These are phyloP conservation scores for Calocybe gangraenosa DNA, from an alignment of 768 basidiomycete genomes.

Conservation along the genomic window DNA sequence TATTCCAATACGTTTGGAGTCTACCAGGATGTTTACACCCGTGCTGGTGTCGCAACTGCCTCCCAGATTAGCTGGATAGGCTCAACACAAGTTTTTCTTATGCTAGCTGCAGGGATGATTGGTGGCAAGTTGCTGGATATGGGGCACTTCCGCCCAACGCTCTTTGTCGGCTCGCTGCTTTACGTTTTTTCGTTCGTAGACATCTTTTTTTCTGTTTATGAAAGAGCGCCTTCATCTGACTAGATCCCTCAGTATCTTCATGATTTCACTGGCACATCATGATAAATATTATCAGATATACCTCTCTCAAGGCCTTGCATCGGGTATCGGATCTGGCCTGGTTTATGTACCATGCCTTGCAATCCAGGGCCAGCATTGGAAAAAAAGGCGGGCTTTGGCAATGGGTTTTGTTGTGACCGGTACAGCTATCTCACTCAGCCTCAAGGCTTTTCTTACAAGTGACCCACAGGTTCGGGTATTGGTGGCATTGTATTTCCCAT, in stretches of 20 bases:
- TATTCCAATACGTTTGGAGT: constrained; percentile 26
- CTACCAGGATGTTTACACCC: constrained; percentile 26
- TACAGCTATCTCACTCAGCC: not conserved
- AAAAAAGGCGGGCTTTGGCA: constrained; percentile 37
- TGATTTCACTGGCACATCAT: constrained; percentile 25
- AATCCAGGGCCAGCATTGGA: constrained; percentile 44
- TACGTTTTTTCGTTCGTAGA: constrained; percentile 23
- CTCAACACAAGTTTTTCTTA: constrained; percentile 27
- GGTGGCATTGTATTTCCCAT: constrained; percentile 31
- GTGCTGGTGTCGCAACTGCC: constrained; percentile 11
- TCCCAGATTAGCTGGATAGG: constrained; percentile 33
- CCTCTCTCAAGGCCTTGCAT: constrained; percentile 37
- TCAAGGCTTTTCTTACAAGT: not conserved
- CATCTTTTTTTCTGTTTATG: constrained; percentile 4
- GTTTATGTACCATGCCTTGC: constrained; percentile 41
- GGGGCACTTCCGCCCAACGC: constrained; percentile 30
- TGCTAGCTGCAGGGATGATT: constrained; percentile 22
- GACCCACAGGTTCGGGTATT: constrained; percentile 15
- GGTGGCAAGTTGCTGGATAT: constrained; percentile 31
- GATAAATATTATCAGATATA: constrained; percentile 35
- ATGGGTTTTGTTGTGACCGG: constrained; percentile 43
- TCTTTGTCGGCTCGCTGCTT: constrained; percentile 21
- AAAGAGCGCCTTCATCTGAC: not conserved
- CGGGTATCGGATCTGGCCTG: constrained; percentile 42
- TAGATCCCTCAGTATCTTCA: constrained; percentile 19